Base-by-base conservation (phyloP, 2,329 filamentous ascomycete genomes). In the Parastagonospora nodorum region DNA sequence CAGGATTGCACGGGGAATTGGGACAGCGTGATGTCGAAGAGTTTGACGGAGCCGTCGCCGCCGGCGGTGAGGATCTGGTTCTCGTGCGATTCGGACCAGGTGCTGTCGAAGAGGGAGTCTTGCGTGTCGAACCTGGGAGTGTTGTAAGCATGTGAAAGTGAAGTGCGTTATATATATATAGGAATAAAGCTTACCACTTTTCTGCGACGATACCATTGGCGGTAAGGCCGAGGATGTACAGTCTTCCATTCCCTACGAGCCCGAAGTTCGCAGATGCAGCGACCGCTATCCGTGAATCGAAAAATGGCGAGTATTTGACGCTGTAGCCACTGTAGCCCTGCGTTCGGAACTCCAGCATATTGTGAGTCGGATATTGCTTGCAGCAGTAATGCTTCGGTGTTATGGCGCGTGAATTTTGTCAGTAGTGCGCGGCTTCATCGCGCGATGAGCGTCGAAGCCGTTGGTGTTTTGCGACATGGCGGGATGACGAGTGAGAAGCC, bases 271-370 rank as follows among this genome's bases (percentile, higher is more conserved):
- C 86, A n/a, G 92, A 89, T 1, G 89, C 84, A 28, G 90, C 90
- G 65, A 97, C 92, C 50, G 93, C 93, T 58, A 99, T 86, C 57
- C 92, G 87, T 60, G 90, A 94, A 78, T 97, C 94, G 79, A 95
- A 96, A 80, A 97, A 99, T 6, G 94, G 94, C 48, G 93, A 97
- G 81, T 97, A 99, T 77, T 97, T 96, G 75, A 97, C 92, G 63
- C 90, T 90, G 77, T 96, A 97, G 67, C 92, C 92, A 75, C 97
- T 96, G 82, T 86, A 97, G 67, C 94, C 94, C 71, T 90, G 84
- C 16, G 94, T 97, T 58, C 90, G 88, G 78, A 90, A 97, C 77
- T 97, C 92, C 65, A 97, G 87, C 92, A 97, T 97, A 46, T 57
- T 78, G 66, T 28, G 32, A 14, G 28, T 29, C n/a, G 12, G 29